Conservation (phyloP, 2,329 filamentous ascomycete genomes). For the Talaromyces funiculosus region DNA sequence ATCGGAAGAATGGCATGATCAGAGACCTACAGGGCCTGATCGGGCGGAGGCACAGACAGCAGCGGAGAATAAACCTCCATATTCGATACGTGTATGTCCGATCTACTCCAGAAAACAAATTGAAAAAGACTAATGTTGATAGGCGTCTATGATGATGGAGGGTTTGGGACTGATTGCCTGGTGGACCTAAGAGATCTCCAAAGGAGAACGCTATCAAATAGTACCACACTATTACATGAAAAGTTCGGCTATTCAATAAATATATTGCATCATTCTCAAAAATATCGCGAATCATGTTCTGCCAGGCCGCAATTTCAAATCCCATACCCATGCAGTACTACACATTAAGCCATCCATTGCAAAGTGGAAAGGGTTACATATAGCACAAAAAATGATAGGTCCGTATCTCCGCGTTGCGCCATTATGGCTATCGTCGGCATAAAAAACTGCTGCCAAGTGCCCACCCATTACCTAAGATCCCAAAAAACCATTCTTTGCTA, state of each 20-base stretch:
- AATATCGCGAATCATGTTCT: neutral
- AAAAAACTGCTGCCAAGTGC: neutral
- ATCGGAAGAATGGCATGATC: constrained; percentile 85
- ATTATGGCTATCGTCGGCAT: neutral
- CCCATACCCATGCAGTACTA: neutral
- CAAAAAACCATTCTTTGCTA: neutral
- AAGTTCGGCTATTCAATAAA: neutral
- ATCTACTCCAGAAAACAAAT: neutral
- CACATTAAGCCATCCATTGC: no score
- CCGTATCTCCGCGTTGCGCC: neutral
- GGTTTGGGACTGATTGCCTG: constrained; percentile 42
- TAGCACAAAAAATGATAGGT: neutral
- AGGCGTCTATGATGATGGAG: constrained; percentile 45
- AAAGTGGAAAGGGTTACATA: neutral
- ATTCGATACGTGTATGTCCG: constrained; percentile 39
- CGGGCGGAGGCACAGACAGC: constrained; percentile 50
- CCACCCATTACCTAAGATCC: constrained; percentile 1
- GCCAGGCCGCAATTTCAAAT: neutral
- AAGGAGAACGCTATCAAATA: neutral
- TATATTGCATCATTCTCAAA: neutral
- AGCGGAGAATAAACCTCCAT: constrained; percentile 55
- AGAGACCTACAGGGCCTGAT: constrained; percentile 66
- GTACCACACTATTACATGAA: neutral
- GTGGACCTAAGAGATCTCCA: constrained; percentile 29
- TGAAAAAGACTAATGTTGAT: neutral